A percentile compares a stretch with the other conserved stretches of the same genome.
phyloP scores from a whole-genome alignment of 495 filamentous ascomycete genomes.

The Xylaria grammica region DNA sequence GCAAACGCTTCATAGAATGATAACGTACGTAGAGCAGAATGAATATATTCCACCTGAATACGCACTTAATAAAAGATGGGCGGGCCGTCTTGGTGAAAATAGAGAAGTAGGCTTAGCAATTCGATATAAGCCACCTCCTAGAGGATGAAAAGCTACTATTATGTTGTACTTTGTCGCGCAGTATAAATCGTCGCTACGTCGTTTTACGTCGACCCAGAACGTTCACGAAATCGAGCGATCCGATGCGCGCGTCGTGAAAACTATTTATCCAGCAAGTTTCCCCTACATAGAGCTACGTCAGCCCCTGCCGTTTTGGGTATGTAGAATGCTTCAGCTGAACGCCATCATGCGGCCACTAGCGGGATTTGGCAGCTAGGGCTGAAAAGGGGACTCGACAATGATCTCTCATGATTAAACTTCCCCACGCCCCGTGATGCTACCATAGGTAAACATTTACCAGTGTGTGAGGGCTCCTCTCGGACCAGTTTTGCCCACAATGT shows the following conservation, averaged over 20 bases:
- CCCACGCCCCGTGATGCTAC: background rate
- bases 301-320: conserved; percentile 33
- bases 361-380: conserved; percentile 61
- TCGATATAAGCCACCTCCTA: too few relatives aligned
- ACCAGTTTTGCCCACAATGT: conserved; percentile 9
- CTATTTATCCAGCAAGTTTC: background rate
- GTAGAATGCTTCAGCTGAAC: conserved; percentile 14
- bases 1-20: too few relatives aligned
- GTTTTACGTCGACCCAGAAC: too few relatives aligned
- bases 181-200: too few relatives aligned
- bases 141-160: too few relatives aligned
- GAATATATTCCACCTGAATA: too few relatives aligned
- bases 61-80: too few relatives aligned
- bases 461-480: background rate
- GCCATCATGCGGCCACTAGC: conserved; percentile 59
- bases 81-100: too few relatives aligned
- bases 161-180: too few relatives aligned
- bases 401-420: background rate
- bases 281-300: background rate
- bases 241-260: background rate
- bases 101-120: too few relatives aligned
- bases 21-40: too few relatives aligned
- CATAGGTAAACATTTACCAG: background rate
- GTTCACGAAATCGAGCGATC: too few relatives aligned
- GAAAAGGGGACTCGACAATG: conserved; percentile 64